Evolutionary conservation across 257 asterid genomes (phyloP).

Genomic region (Salvia hispanica): DNA sequence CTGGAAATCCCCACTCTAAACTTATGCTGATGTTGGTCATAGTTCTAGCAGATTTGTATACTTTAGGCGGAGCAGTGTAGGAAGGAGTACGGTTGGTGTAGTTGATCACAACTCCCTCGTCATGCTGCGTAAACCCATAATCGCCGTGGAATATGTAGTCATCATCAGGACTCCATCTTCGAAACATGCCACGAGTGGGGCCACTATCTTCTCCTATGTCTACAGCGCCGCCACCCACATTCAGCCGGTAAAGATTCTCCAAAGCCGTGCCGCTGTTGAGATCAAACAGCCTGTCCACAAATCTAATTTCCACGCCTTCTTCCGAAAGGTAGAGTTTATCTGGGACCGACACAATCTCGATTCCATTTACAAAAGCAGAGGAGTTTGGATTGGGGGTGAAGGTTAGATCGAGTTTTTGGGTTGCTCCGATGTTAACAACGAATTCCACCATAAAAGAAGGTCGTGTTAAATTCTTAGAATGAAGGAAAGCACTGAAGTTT

Average conservation of each 20-base stretch:
- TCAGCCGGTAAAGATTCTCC: conserved; percentile 53
- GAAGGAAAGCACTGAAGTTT: background rate
- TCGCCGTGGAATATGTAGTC: background rate
- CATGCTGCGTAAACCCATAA: background rate
- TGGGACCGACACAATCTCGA: conserved; percentile 47
- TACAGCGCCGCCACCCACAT: conserved; percentile 40
- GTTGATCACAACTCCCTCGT: background rate
- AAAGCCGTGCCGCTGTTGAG: conserved; percentile 36
- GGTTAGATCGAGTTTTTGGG: conserved; percentile 14
- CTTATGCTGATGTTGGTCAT: background rate
- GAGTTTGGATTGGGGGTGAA: too few relatives aligned
- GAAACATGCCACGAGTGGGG: conserved; percentile 49
- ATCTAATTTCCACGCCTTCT: background rate
- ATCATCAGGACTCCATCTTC: conserved; percentile 41
- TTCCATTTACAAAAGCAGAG: too few relatives aligned
- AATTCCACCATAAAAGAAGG: conserved; percentile 33
- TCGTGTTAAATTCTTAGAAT: background rate
- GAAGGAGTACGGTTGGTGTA: conserved; percentile 36
- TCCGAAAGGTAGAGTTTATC: conserved; percentile 44
- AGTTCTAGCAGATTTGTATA: conserved; percentile 42
- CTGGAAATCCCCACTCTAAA: conserved; percentile 49
- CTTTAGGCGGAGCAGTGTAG: conserved; percentile 51
- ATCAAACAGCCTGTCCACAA: background rate
- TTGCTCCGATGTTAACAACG: conserved; percentile 25
- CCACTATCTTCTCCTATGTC: conserved; percentile 17